phyloP scores from a whole-genome alignment of 345 rosid species.

The Litchi chinensis region DNA sequence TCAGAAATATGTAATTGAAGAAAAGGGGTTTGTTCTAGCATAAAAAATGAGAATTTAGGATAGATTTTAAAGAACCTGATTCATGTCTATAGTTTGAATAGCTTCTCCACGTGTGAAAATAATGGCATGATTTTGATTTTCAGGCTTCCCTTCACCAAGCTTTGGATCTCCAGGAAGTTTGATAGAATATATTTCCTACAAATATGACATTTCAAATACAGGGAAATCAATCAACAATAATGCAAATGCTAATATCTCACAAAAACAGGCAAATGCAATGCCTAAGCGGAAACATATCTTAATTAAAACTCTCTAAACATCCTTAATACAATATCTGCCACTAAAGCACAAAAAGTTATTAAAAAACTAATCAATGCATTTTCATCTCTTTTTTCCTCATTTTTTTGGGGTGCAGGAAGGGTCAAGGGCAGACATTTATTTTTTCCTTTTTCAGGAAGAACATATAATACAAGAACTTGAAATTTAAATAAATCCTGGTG shows the following conservation, averaged over 20 bases:
- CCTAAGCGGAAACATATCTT: background rate
- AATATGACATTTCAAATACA: background rate
- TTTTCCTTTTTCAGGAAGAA: background rate
- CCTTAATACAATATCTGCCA: background rate
- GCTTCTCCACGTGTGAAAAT: slow-evolving; percentile 98
- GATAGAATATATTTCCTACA: slow-evolving; percentile 87
- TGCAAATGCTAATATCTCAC: background rate
- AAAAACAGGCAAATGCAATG: background rate
- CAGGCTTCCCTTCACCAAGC: slow-evolving; percentile 99
- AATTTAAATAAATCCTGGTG: no score
- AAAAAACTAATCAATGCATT: background rate
- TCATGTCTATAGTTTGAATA: slow-evolving; percentile 98
- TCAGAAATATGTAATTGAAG: background rate
- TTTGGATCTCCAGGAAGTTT: slow-evolving; percentile 98
- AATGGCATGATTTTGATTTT: slow-evolving; percentile 96
- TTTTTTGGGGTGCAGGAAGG: background rate
- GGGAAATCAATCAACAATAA: background rate
- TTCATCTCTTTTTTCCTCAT: background rate
- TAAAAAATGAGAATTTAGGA: background rate
- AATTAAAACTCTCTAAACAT: background rate
- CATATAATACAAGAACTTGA: no score
- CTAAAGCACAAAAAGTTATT: background rate
- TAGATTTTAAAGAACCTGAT: slow-evolving; percentile 62
- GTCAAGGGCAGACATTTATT: background rate
- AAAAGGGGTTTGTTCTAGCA: background rate